These are phyloP conservation scores for Leccinum obscurum DNA, from an alignment of 768 basidiomycete species.

Conservation along the genomic window DNA sequence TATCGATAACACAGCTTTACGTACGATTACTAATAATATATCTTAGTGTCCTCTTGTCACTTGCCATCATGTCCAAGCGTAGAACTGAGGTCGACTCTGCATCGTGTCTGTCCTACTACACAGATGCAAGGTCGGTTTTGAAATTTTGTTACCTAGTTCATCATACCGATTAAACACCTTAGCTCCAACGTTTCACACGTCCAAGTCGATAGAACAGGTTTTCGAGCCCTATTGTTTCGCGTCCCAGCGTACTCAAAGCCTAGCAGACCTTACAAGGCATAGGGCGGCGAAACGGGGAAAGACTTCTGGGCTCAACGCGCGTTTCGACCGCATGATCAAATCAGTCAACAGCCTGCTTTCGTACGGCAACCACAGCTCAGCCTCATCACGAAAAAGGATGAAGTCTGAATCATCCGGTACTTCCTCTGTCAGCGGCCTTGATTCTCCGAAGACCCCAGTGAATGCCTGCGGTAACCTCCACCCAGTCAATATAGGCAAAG, in stretches of 20 bases:
- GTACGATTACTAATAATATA: too few relatives aligned
- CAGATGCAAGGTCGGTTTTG: conserved; percentile 13
- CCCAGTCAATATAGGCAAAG: conserved; percentile 39
- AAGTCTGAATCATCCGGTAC: conserved; percentile 40
- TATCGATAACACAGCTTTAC: too few relatives aligned
- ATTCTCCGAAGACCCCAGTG: conserved; percentile 41
- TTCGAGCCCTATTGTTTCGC: not conserved
- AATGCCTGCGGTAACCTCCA: conserved; percentile 39
- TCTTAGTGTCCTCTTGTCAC: too few relatives aligned
- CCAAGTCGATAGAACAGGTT: conserved; percentile 18
- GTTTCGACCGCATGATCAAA: conserved; percentile 68
- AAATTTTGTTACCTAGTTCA: not conserved
- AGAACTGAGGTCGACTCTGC: conserved; percentile 11
- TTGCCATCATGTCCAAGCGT: conserved; percentile 7
- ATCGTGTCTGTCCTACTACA: conserved; percentile 14
- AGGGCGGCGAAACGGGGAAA: conserved; percentile 47
- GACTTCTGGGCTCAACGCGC: conserved; percentile 51
- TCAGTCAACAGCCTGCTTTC: conserved; percentile 48
- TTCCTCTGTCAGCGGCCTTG: conserved; percentile 44
- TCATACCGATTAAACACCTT: not conserved
- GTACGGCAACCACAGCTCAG: conserved; percentile 19
- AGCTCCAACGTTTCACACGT: conserved; percentile 2
- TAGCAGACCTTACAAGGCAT: conserved; percentile 9
- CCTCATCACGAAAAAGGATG: conserved; percentile 30
- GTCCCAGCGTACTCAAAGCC: not conserved